Evolutionary conservation across 441 rosid species (phyloP).

Genomic region (Erodium trifolium): DNA sequence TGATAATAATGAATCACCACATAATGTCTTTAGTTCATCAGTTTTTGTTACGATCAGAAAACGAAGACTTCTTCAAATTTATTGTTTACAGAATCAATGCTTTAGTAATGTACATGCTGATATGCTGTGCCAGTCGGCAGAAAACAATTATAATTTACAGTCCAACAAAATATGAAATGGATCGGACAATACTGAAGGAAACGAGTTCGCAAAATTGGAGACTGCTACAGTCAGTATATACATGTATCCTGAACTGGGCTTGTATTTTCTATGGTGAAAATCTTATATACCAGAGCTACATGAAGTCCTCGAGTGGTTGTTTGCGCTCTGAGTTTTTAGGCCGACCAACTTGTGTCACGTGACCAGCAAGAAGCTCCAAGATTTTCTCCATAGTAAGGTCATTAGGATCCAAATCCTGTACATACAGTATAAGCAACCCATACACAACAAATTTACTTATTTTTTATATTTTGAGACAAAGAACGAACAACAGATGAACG

Average conservation of each 20-base stretch:
- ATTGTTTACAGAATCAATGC: background rate
- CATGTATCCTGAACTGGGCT: background rate
- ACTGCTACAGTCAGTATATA: constrained; percentile 3
- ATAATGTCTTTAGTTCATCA: too few species aligned
- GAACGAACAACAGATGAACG: too few species aligned
- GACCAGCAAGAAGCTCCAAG: background rate
- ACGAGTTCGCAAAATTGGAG: background rate
- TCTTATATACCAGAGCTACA: background rate
- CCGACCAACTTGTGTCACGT: background rate
- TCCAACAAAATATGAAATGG: background rate
- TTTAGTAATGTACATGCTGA: too few species aligned
- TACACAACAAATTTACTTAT: background rate
- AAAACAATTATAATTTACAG: too few species aligned
- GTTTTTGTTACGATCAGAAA: too few species aligned
- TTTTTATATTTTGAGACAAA: too few species aligned
- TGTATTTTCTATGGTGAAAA: background rate
- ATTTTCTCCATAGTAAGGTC: constrained; percentile 3
- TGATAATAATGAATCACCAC: too few species aligned
- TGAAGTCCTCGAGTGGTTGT: background rate
- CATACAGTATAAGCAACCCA: background rate
- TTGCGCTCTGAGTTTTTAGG: background rate
- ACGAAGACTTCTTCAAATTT: background rate
- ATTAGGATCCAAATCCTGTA: background rate
- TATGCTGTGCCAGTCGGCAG: too few species aligned
- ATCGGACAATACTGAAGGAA: background rate